Base-by-base conservation (phyloP, 2,329 filamentous ascomycete genomes). In the Huntiella moniliformis region DNA sequence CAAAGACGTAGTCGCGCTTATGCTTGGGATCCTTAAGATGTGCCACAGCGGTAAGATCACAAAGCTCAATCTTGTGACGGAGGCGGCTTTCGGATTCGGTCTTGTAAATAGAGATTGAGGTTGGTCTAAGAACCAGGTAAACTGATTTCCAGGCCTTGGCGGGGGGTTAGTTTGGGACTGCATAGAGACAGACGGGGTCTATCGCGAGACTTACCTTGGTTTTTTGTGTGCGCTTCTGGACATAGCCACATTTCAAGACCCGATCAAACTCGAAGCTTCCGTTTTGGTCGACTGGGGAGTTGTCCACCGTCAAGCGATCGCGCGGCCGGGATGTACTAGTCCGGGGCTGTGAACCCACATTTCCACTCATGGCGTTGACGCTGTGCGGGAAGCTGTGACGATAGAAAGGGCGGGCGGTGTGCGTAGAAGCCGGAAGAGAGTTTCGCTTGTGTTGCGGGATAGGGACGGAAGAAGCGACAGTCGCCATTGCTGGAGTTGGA, bases 241-340 rank as follows among this genome's bases (percentile, higher is more conserved):
- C 77, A 53, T 80, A 81, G 49, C 88, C 87, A 48, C 80, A 77
- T 65, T 93, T 96, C 60, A 96, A 73, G 46, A 96, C 83, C 43
- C 86, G 79, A 61, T 98, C 91, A 57, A 92, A 93, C 57, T 91
- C 87, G 60, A 94, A 98, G 61, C 85, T 91, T 51, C 91, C 91
- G 61, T 93, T 87, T 61, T 93, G 80, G 58, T 88, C 93, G 52
- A 96, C 85, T 4, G 86, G 84, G 28, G 84, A 91, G 12, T 77
- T 69, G 52, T 82, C 76, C 38, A 79, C 58, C 18, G 59, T 55
- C 7, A 38, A 36, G 17, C 44, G 37, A 11, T 46, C 44, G 4
- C 40, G 41, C 8, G 28, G 35, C 4, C 37, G 36, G 12, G 48
- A 45, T 15, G 37, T 31, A 16, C 31, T 46, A 12, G 34, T 42